Base-by-base conservation (phyloP, 805 yeast genomes). In the Cyberlindnera xishuangbannaensis region DNA sequence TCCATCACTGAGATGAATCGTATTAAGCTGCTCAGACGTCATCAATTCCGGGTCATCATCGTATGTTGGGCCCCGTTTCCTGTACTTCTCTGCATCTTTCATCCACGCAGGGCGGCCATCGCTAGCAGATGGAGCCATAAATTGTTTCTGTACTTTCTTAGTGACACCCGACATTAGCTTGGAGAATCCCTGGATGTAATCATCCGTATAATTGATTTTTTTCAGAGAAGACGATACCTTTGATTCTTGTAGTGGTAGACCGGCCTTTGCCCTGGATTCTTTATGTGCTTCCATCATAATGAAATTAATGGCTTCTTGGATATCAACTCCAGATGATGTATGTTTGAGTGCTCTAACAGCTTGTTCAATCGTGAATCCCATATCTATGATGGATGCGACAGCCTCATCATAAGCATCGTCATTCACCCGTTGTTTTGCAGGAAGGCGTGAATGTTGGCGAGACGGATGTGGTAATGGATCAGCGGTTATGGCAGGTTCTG, bases 61-160 rank as follows among this genome's bases (percentile, higher is more conserved):
- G 25, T 47, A 64, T 4, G 66, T 64, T 9, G 15, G 27, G 13
- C 61, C 59, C 36, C 41, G 37, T 6, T 33, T 34, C 27, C 65
- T 71, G 44, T 78, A 68, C 44, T 49, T 61, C 11, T 58, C 63
- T 45, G 73, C 78, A 39, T 73, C 69, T 36, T 62, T 67, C 87
- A 84, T 78, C 95, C 95, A 84, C 2, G 78, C 74, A 0, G 95
- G 95, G 43, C 50, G 53, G 6, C 62, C 66, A 31, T 63, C 64
- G 28, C 39, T 44, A 13, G 47, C 31, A 3, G 34, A 30, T 14
- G 44, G 39, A 0, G 49, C 27, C 28, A 50, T 40, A 10, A 53
- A 39, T 17, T 50, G 46, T 35, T 64, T 71, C 10, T 62, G 65
- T 6, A 37, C 42, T 18, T 49, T 51, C 33, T 43, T 48, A 11